Evolutionary conservation across 2,329 filamentous ascomycete genomes (phyloP), one percentile per base, ranked within the genome.

Genomic region (Aureobasidium musti): DNA sequence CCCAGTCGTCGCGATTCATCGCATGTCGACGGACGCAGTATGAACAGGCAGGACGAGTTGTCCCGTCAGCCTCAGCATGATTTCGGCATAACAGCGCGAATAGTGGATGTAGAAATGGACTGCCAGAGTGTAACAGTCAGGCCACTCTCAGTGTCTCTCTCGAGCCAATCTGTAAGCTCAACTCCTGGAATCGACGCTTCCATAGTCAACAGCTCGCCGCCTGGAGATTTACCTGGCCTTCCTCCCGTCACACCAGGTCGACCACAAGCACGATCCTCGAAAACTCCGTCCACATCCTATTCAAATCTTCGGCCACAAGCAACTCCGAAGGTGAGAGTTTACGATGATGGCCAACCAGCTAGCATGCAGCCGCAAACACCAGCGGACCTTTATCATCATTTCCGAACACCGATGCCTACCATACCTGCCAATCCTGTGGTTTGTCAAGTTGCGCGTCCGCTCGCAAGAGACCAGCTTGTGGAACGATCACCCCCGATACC

Each of bases 291-390:
- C 26, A 19, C 26, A 3, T n/a, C 49, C 26, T 19, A 6, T 19
- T 17, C 35, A 13, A 21, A n/a, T 33, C 33, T 19, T 53, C 53
- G 53, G 23, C 56, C 68, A 28, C 49, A 67, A 2, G 52, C 65
- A 28, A 72, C 70, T 3, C 70, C 70, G 10, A 67, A 66, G 17
- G 23, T 77, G 13, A 68, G 63, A 14, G 69, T 77, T 35, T 77
- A 77, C 69, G 71, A 76, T 57, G 75, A 77, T 52, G 59, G 67
- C 13, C 49, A 68, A 14, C 70, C 74, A 4, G 63, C 72, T 11
- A 47, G 60, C 6, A 67, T 68, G 4, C 76, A 77, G 61, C 75
- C 75, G 5, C 74, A 75, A 49, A 77, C 74, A 1, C 75, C 75
- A 17, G 74, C 75, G n/a, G 75, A 77, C 61, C 37, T 76, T 14